Percentiles rank a stretch among this genome's conserved stretches.
Conservation (phyloP, 1,284 basidiomycete genomes). For the Baeospora myosura region DNA sequence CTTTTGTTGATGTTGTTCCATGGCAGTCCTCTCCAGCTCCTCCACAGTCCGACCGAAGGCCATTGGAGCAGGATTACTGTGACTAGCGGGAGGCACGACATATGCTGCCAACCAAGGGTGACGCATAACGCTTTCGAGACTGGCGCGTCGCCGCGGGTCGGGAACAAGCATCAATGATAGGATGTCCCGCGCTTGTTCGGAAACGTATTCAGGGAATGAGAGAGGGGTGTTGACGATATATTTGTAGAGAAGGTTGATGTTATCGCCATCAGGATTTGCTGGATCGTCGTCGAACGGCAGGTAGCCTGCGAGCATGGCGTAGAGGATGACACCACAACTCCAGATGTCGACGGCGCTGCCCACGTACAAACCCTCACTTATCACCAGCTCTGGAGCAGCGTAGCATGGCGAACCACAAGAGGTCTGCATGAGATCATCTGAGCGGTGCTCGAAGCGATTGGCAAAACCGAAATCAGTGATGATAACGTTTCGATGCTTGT, state of each 20-base stretch:
- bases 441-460: slow-evolving; percentile 87
- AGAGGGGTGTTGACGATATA: slow-evolving; percentile 97
- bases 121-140: slow-evolving; percentile 59
- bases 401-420: slow-evolving; percentile 98
- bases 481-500: slow-evolving; percentile 96
- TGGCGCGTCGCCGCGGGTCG: slow-evolving; percentile 64
- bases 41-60: slow-evolving; percentile 57
- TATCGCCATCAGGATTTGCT: slow-evolving; percentile 97
- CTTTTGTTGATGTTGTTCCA: slow-evolving; percentile 69
- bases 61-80: slow-evolving; percentile 17
- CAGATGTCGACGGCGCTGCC: slow-evolving; percentile 99
- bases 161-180: slow-evolving; percentile 70
- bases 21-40: slow-evolving; percentile 65
- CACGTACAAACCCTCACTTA: slow-evolving; percentile 94
- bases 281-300: slow-evolving; percentile 99
- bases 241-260: slow-evolving; percentile 99
- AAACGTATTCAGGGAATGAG: slow-evolving; percentile 91
- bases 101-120: slow-evolving; percentile 67
- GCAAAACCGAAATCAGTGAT: slow-evolving; percentile 99
- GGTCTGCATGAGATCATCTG: slow-evolving; percentile 97
- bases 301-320: slow-evolving; percentile 98
- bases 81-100: slow-evolving; percentile 14
- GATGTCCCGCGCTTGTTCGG: slow-evolving; percentile 62
- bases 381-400: slow-evolving; percentile 98
- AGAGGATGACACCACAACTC: slow-evolving; percentile 98